phyloP scores from a whole-genome alignment of 1,139 yeast species.

The Geotrichum armillariae region DNA sequence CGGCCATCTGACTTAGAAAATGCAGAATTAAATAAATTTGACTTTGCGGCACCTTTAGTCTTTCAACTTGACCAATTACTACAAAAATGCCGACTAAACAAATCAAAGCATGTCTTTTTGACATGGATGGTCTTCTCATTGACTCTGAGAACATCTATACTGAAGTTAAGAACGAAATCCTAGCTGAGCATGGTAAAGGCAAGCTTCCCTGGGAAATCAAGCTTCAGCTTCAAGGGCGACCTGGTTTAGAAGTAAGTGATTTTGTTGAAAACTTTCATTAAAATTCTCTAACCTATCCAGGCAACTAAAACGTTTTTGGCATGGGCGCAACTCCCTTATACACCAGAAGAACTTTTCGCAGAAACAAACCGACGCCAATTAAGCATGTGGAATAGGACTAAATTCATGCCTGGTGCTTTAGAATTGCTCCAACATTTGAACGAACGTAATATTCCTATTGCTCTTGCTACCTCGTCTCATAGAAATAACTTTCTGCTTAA shows the following conservation, averaged over 20 bases:
- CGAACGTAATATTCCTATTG: constrained; percentile 64
- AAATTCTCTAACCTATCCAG: constrained; percentile 8
- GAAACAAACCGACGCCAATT: constrained; percentile 56
- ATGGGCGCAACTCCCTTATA: constrained; percentile 64
- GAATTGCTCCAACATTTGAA: constrained; percentile 60
- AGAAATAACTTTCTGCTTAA: constrained; percentile 59
- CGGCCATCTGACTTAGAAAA: no score
- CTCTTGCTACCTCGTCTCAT: constrained; percentile 88
- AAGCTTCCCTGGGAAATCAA: constrained; percentile 89
- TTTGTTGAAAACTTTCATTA: constrained; percentile 31
- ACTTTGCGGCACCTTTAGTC: no score
- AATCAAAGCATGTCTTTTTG: constrained; percentile 83
- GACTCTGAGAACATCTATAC: constrained; percentile 93
- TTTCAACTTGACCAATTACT: no score
- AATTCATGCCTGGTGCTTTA: constrained; percentile 81
- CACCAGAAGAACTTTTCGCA: constrained; percentile 60
- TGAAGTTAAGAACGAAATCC: constrained; percentile 62
- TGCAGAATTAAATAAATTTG: no score
- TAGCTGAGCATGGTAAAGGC: constrained; percentile 69
- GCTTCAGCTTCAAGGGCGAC: constrained; percentile 83
- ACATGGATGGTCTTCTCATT: constrained; percentile 93
- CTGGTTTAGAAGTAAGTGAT: constrained; percentile 52
- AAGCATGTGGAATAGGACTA: constrained; percentile 59
- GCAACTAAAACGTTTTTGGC: constrained; percentile 66
- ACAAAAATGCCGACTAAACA: no score